Conservation (phyloP, 352 stramenopile species). For the Aphanomyces astaci region DNA sequence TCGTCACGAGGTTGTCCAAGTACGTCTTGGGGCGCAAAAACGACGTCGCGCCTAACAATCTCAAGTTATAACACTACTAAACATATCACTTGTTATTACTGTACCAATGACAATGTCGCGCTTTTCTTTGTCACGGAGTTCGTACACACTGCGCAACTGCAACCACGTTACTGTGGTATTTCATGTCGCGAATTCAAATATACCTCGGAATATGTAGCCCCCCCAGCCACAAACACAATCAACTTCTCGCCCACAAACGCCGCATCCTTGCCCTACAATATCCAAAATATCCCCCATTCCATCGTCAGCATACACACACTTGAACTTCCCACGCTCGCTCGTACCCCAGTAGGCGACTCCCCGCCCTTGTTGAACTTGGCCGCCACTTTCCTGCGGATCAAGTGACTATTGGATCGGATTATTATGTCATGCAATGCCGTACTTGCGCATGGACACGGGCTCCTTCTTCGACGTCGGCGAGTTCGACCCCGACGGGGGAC, state of each 20-base stretch:
- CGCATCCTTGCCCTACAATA: constrained; percentile 30
- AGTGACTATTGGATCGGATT: background rate
- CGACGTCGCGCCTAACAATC: constrained; percentile 35
- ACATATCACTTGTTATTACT: too few species aligned
- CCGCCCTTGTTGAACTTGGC: constrained; percentile 3
- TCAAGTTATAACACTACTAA: background rate
- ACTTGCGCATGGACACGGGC: constrained; percentile 70
- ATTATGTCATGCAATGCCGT: constrained; percentile 24
- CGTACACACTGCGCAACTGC: constrained; percentile 74
- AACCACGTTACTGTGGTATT: background rate
- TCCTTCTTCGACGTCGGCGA: constrained; percentile 32
- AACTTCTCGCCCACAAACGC: constrained; percentile 78
- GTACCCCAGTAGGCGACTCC: background rate
- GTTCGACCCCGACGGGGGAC: constrained; percentile 40
- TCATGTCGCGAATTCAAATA: background rate
- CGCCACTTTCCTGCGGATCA: constrained; percentile 13
- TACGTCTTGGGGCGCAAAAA: constrained; percentile 54
- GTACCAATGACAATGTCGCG: constrained; percentile 56
- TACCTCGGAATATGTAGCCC: constrained; percentile 92
- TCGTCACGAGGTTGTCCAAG: constrained; percentile 46
- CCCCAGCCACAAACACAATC: constrained; percentile 93
- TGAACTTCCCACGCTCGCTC: background rate
- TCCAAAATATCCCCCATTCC: background rate
- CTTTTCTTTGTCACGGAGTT: constrained; percentile 56
- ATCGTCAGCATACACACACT: background rate